These are phyloP conservation scores for Geranium rotundifolium DNA, from an alignment of 345 rosid species.

Conservation along the genomic window DNA sequence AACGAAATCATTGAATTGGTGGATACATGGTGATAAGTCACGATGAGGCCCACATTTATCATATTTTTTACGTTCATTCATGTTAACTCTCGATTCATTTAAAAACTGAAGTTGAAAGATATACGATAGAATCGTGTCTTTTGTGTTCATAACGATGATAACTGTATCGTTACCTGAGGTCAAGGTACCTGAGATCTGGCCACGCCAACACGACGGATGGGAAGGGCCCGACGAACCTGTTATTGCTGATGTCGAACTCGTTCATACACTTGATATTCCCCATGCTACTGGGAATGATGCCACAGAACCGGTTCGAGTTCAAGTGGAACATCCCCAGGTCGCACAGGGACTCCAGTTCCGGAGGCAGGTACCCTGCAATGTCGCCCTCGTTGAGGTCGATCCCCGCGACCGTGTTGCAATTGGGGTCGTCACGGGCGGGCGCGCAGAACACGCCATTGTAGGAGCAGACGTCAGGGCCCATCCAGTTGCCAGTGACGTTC, in stretches of 20 bases:
- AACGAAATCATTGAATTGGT: too few relatives aligned
- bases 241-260: constrained; percentile 82
- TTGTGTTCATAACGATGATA: too few relatives aligned
- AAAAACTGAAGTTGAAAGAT: too few relatives aligned
- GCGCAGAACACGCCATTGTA: constrained; percentile 72
- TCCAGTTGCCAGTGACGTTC: constrained; percentile 64
- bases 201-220: constrained; percentile 43
- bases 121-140: too few relatives aligned
- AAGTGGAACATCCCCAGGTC: constrained; percentile 59
- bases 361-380: constrained; percentile 69
- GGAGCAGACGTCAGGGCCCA: constrained; percentile 48
- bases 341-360: constrained; percentile 48
- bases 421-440: constrained; percentile 46
- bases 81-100: too few relatives aligned
- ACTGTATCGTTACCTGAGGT: constrained; percentile 25
- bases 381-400: constrained; percentile 69
- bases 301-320: constrained; percentile 73
- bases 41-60: too few relatives aligned
- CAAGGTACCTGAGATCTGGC: constrained; percentile 45
- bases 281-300: constrained; percentile 53
- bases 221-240: constrained; percentile 69
- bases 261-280: constrained; percentile 38
- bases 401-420: constrained; percentile 42
- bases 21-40: too few relatives aligned
- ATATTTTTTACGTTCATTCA: too few relatives aligned